Evolutionary conservation across 441 rosid genomes (phyloP), one percentile per base, ranked within the genome.

Genomic region (Daphne laureola): DNA sequence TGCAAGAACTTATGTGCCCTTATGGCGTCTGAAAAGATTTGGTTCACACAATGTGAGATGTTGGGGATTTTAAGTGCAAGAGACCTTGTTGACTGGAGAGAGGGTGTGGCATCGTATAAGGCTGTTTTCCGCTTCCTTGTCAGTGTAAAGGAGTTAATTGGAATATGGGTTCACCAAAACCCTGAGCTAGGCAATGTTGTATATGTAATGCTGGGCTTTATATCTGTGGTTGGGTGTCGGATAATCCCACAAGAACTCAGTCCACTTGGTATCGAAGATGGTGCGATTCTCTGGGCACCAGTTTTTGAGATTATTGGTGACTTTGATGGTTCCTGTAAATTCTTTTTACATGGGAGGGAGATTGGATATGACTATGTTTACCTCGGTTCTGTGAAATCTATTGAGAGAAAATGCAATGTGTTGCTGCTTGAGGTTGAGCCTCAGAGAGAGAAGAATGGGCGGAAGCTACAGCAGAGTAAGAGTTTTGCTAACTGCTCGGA

Each of bases 141-240:
- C 0, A 57, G 68, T 36, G 80, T 90, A 14, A 78, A 75, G 65
- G 88, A 93, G 41, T 73, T 90, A 23, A 59, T 80, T 42, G 95
- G 97, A 14, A 68, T 90, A 53, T 90, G 97, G 93, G 95, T 82
- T 76, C 88, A 86, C 49, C 87, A 86, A 65, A 84, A 90, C 63
- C 95, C 95, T 38, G 93, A 90, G 70, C 87, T 86, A 43, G 95
- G 95, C 50, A 90, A 86, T 68, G 84, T 86, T 23, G 93, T 86
- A 43, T 81, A 86, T 66, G 89, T 75, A 8, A 82, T 86, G 87
- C 86, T 89, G 45, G 93, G 97, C 56, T 82, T 80, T 62, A 74
- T 86, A 36, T 82, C 87, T 8, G 72, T 84, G 45, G 85, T 86
- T 49, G 97, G 90, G 23, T 84, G 89, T 52, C 78, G 89, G 54